Conservation (phyloP, 75 land plant species). For the Chamaecyparis obtusa region DNA sequence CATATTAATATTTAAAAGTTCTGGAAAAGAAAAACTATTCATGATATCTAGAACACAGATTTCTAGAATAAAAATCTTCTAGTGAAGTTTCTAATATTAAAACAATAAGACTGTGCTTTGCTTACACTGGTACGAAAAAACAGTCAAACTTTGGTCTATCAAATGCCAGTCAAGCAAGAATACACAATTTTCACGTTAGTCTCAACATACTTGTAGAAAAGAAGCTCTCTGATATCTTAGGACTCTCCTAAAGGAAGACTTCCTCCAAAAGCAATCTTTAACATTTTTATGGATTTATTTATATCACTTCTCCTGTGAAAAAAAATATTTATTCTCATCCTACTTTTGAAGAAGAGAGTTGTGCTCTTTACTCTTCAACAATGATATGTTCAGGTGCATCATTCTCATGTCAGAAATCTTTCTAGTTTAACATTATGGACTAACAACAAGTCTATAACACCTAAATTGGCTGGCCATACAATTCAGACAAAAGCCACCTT, state of each 20-base stretch:
- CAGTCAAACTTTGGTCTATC: not conserved
- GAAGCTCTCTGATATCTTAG: too few species aligned
- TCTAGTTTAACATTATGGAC: too few species aligned
- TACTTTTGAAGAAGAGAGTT: too few species aligned
- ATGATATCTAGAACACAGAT: not conserved
- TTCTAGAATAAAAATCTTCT: not conserved
- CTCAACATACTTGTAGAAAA: too few species aligned
- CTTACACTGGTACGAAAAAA: not conserved
- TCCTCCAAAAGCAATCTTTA: too few species aligned
- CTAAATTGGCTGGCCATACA: too few species aligned
- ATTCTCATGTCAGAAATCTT: not conserved
- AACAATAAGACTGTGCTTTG: not conserved
- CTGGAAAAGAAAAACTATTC: not conserved
- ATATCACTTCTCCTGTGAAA: not conserved
- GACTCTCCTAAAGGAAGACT: too few species aligned
- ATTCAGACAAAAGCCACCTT: too few species aligned
- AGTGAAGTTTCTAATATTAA: not conserved
- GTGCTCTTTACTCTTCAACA: too few species aligned
- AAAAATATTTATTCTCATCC: not conserved
- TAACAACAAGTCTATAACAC: too few species aligned
- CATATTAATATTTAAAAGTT: not conserved
- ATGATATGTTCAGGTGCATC: not conserved
- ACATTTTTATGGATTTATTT: not conserved
- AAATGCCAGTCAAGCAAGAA: not conserved
- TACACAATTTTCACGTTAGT: too few species aligned